A percentile compares a stretch with the other conserved stretches of the same genome.
phyloP scores from a whole-genome alignment of 352 stramenopile species.

The Globisporangium splendens region DNA sequence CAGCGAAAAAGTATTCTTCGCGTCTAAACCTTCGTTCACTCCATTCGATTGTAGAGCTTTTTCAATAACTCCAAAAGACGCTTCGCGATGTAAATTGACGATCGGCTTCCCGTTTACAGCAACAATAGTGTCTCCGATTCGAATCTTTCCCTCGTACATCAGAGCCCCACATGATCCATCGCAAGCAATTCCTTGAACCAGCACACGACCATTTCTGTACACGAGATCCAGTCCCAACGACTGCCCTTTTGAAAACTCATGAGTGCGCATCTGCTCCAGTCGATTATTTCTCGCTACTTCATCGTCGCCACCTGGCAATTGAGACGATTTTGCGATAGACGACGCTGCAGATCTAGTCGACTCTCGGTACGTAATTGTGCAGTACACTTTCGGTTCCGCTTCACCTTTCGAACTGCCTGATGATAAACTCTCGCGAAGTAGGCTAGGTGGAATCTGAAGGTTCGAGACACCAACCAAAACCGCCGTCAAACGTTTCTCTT shows the following conservation, averaged over 20 bases:
- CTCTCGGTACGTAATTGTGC: conserved; percentile 73
- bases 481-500: conserved; percentile 68
- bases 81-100: conserved; percentile 76
- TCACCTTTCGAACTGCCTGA: conserved; percentile 22
- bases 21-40: conserved; percentile 9
- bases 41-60: conserved; percentile 42
- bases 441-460: conserved; percentile 43
- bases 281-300: conserved; percentile 10
- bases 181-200: conserved; percentile 73
- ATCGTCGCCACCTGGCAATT: neutral
- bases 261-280: conserved; percentile 56
- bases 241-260: conserved; percentile 51
- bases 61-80: conserved; percentile 75
- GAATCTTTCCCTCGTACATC: conserved; percentile 60
- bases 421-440: conserved; percentile 35
- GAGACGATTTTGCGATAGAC: conserved; percentile 49
- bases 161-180: conserved; percentile 58
- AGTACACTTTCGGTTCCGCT: conserved; percentile 72
- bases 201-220: conserved; percentile 67
- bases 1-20: conserved; percentile 41
- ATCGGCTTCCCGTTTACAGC: conserved; percentile 78
- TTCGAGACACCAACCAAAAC: conserved; percentile 77
- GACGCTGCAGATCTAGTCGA: conserved; percentile 74
- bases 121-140: conserved; percentile 75
- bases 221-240: conserved; percentile 79